Evolutionary conservation across 1,284 basidiomycete species (phyloP), one percentile per base, ranked within the genome.

Genomic region (Tylopilus sp.): DNA sequence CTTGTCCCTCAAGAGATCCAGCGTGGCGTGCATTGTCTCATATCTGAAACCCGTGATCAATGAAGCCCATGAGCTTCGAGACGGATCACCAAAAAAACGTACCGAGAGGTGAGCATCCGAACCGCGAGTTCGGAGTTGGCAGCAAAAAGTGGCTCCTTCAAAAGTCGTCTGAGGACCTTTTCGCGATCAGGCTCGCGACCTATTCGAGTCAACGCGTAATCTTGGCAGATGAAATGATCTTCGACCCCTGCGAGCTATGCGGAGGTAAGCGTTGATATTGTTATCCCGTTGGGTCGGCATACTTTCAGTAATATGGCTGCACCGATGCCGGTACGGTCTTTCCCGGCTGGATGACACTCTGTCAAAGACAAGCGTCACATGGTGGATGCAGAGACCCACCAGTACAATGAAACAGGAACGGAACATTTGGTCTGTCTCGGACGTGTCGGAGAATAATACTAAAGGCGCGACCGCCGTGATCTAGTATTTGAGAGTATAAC

Each of bases 51-150:
- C 23, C 30, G 28, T 18, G 13, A 25, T 29, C 9, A 42, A 21
- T 43, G 33, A 46, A 44, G 1, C 21, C n/a, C 23, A 31, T 35
- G 25, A 31, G 23, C 25, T 21, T 25, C 29, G 35, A 40, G 37
- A 10, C 16, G 2, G n/a, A 35, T 6, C 33, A 42, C 29, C 25
- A 39, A 29, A 37, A 10, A 23, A 26, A 41, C 45, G 49, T 61
- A 86, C 86, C 83, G 76, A 57, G 85, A 88, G 4, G 82, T 79
- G 40, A 89, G 78, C 86, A 89, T 87, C 55, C 86, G 88, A 13
- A 86, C 69, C 2, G 85, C 86, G 19, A 85, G 84, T 49, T 86
- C 78, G 39, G 74, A 79, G 55, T 88, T 84, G 4, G 79, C 73
- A 2, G 82, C 81, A 61, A 89, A 89, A 9, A 86, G 53, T 0